Evolutionary conservation across 495 filamentous ascomycete genomes (phyloP).

Genomic region (Lasiosphaeria ovina): DNA sequence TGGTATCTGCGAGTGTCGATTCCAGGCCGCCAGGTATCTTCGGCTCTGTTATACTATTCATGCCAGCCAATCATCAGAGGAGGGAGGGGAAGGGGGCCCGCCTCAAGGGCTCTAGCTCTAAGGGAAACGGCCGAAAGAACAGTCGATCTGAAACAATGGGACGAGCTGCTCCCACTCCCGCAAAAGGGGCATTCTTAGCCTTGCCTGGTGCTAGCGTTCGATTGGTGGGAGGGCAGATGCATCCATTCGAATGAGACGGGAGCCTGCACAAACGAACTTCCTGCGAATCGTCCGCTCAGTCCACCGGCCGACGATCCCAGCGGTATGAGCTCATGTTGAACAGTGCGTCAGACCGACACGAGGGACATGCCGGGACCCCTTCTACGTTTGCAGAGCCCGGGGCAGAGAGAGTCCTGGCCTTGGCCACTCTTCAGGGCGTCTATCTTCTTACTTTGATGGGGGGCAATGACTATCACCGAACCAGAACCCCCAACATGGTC

Average conservation of each 20-base stretch:
- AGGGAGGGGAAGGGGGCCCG: not conserved
- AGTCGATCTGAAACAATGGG: conserved; percentile 37
- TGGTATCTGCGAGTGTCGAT: conserved; percentile 7
- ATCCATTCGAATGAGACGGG: conserved; percentile 34
- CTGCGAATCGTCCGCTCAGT: conserved; percentile 23
- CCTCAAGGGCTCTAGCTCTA: conserved; percentile 11
- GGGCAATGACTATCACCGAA: not conserved
- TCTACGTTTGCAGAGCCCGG: conserved; percentile 15
- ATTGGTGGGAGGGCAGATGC: conserved; percentile 32
- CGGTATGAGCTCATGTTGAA: conserved; percentile 27
- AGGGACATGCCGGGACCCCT: conserved; percentile 16
- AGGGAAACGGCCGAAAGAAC: conserved; percentile 37
- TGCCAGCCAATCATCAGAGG: conserved; percentile 24
- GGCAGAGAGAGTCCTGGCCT: conserved; percentile 8
- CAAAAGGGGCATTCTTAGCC: conserved; percentile 15
- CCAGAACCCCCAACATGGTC: not conserved
- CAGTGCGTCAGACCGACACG: conserved; percentile 31
- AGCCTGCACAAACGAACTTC: conserved; percentile 39
- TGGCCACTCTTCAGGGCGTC: conserved; percentile 4
- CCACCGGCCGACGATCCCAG: conserved; percentile 17
- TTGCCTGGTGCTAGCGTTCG: conserved; percentile 18
- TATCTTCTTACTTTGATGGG: not conserved
- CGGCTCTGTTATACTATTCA: conserved; percentile 5
- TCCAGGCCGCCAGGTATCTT: conserved; percentile 2
- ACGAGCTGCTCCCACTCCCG: conserved; percentile 21